Base-by-base conservation (phyloP, 768 basidiomycete genomes). In the Pleurotus tuber-regium region DNA sequence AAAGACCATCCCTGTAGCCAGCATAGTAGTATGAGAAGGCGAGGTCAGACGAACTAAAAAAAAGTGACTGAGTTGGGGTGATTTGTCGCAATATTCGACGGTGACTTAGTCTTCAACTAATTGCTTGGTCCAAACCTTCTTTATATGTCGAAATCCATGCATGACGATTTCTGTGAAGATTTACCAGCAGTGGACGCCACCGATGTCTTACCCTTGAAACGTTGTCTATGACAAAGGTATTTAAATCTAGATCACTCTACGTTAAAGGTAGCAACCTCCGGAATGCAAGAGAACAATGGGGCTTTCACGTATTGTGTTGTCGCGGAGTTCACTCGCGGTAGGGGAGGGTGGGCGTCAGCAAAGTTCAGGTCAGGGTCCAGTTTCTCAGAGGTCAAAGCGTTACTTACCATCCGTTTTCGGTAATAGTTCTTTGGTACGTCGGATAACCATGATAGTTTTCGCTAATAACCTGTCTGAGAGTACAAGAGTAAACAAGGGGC, bases 331-430 rank as follows among this genome's bases (percentile, higher is more conserved):
- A 29, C 10, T 16, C 26, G 7, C 26, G 29, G 25, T 26, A 6
- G 21, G 29, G n/a, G 21, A n/a, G n/a, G n/a, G n/a, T n/a, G n/a
- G n/a, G n/a, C n/a, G n/a, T n/a, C n/a, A n/a, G n/a, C n/a, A 16
- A 12, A 2, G 12, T 46, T 29, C 21, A 26, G 43, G 16, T 26
- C 18, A 33, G 46, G 31, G 46, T 48, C 46, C 30, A 14, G 9
- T 48, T 48, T 48, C 46, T 31, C 46, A 48, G 16, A 24, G 16
- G 46, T 48, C 46, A 48, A 48, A 48, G 46, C 46, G 46, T 48
- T 48, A 31, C 30, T 33, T 48, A 48, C 30, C 16, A 48, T 33
- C 46, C 46, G 18, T 18, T 33, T 48, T 35, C 23, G 31, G 46
- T 11, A 48, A 48, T 9, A 18, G 31, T 19, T 2, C 8, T 25